Evolutionary conservation across 805 yeast species (phyloP).

Genomic region (Teunomyces gatunensis): DNA sequence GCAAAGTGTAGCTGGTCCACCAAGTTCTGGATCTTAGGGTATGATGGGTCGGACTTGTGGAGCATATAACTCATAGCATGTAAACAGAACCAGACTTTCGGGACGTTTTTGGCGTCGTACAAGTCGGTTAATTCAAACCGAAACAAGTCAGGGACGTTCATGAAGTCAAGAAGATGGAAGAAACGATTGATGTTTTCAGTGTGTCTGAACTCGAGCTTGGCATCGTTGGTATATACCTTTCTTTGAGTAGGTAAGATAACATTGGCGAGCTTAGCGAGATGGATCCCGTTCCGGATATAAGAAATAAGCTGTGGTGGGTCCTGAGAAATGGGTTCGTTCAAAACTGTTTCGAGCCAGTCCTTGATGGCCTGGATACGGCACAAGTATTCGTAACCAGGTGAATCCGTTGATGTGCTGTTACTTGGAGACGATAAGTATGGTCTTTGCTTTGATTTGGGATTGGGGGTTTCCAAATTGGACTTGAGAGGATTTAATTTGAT

Average conservation of each 20-base stretch:
- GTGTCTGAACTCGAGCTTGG: constrained; percentile 73
- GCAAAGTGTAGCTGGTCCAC: constrained; percentile 63
- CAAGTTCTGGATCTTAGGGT: constrained; percentile 60
- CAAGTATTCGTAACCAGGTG: constrained; percentile 64
- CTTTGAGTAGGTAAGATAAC: constrained; percentile 64
- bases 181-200: constrained; percentile 90
- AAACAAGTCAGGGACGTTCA: constrained; percentile 83
- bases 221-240: constrained; percentile 54
- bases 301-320: constrained; percentile 59
- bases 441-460: constrained; percentile 8
- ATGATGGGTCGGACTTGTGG: constrained; percentile 48
- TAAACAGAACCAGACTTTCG: constrained; percentile 89
- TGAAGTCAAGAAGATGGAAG: constrained; percentile 62
- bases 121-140: constrained; percentile 89
- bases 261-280: constrained; percentile 74
- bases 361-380: constrained; percentile 83
- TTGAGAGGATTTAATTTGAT: constrained; percentile 12
- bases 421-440: constrained; percentile 30
- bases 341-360: constrained; percentile 68
- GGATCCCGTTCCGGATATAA: constrained; percentile 78
- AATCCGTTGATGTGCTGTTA: constrained; percentile 25
- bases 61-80: constrained; percentile 84
- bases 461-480: constrained; percentile 9
- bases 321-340: constrained; percentile 54
- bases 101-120: constrained; percentile 87